Conservation (phyloP, 805 yeast species). For the Debaryomyces tyrocola region DNA sequence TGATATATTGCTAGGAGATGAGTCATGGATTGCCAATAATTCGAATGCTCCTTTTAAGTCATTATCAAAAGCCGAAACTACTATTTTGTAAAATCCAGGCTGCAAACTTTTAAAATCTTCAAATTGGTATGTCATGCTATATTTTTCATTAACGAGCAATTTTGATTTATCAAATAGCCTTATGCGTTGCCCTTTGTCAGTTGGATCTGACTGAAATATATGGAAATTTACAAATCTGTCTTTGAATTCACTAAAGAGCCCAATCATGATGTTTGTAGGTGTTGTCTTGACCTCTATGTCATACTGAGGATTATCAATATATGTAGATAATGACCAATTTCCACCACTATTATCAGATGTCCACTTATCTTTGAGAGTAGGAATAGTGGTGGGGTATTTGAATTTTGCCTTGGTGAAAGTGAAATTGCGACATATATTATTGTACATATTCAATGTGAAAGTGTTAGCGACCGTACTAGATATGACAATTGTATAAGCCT, state of each 20-base stretch:
- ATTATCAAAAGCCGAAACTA: conserved; percentile 48
- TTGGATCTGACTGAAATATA: conserved; percentile 39
- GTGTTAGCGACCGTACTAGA: conserved; percentile 22
- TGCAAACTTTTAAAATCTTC: conserved; percentile 16
- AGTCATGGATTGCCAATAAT: conserved; percentile 28
- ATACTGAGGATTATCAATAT: conserved; percentile 57
- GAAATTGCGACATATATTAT: conserved; percentile 25
- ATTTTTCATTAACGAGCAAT: conserved; percentile 35
- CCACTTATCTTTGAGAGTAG: conserved; percentile 46
- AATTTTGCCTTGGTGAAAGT: conserved; percentile 29
- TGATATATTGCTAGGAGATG: conserved; percentile 2
- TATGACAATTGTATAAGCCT: conserved; percentile 27
- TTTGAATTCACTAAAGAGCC: conserved; percentile 18
- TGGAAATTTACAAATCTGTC: conserved; percentile 41
- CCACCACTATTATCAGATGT: conserved; percentile 50
- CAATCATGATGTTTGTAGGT: conserved; percentile 16
- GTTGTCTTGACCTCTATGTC: conserved; percentile 18
- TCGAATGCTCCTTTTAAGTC: conserved; percentile 26
- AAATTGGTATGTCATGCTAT: conserved; percentile 23
- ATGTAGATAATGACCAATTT: conserved; percentile 47
- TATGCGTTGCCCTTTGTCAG: conserved; percentile 17
- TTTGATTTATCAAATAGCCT: conserved; percentile 24
- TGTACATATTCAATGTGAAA: conserved; percentile 23
- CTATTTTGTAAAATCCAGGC: conserved; percentile 43
- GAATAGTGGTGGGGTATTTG: conserved; percentile 15